Evolutionary conservation across 2,329 filamentous ascomycete genomes (phyloP).

Genomic region (Pseudogymnoascus destructans): DNA sequence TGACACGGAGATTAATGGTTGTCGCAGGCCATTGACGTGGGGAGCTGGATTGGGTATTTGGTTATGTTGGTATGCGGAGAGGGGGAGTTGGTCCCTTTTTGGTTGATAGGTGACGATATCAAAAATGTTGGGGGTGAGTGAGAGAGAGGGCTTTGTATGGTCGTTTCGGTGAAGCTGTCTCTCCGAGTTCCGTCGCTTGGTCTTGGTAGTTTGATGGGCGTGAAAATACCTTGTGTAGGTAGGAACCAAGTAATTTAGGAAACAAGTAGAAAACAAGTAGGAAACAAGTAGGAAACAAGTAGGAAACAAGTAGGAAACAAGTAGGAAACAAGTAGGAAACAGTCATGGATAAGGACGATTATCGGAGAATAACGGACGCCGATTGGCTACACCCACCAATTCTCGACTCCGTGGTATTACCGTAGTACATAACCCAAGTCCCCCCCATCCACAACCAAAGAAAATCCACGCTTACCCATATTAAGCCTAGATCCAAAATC

Average conservation of each 20-base stretch:
- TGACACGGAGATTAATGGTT: slow-evolving; percentile 39
- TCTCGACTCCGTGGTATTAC: neutral
- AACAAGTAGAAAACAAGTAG: too few relatives aligned
- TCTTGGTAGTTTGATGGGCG: neutral
- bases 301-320: too few relatives aligned
- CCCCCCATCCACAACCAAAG: neutral
- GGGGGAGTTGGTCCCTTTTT: neutral
- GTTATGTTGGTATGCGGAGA: neutral
- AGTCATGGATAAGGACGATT: neutral
- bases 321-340: neutral
- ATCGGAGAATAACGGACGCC: neutral
- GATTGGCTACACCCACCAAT: neutral
- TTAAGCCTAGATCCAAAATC: neutral
- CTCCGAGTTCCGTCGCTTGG: neutral
- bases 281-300: too few relatives aligned
- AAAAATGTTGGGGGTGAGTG: neutral
- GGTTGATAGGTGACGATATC: neutral
- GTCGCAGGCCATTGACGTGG: slow-evolving; percentile 42
- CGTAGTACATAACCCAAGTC: neutral
- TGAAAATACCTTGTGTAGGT: too few relatives aligned
- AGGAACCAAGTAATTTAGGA: too few relatives aligned
- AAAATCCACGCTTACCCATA: neutral
- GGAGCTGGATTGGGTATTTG: neutral
- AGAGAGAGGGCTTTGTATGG: neutral
- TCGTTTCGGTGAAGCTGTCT: neutral